These are phyloP conservation scores for Phytophthora cactorum DNA, from an alignment of 352 stramenopile genomes.

Conservation along the genomic window DNA sequence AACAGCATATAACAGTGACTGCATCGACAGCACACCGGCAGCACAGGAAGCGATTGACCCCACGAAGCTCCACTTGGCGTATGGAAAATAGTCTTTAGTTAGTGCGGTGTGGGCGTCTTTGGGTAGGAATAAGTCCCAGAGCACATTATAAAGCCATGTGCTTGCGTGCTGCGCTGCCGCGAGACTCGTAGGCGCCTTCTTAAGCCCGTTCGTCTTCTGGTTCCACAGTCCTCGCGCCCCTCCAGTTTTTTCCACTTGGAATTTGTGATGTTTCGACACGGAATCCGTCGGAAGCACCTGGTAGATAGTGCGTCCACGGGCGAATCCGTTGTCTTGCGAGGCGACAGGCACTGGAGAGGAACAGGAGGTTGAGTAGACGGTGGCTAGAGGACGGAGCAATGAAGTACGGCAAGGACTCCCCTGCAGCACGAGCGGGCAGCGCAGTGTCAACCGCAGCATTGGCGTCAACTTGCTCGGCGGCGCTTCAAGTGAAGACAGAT, in stretches of 20 bases:
- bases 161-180: conserved; percentile 33
- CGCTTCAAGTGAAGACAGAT: conserved; percentile 19
- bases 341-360: conserved; percentile 11
- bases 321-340: conserved; percentile 39
- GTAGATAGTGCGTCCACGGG: conserved; percentile 36
- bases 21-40: conserved; percentile 93
- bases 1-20: conserved; percentile 94
- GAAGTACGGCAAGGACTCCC: not conserved
- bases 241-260: conserved; percentile 26
- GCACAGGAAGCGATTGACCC: conserved; percentile 83
- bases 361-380: conserved; percentile 14
- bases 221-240: conserved; percentile 15
- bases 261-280: conserved; percentile 8
- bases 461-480: not conserved
- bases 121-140: conserved; percentile 90
- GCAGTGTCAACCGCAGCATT: conserved; percentile 19
- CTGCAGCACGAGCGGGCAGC: not conserved
- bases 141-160: conserved; percentile 50
- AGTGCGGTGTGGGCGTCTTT: conserved; percentile 88
- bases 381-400: conserved; percentile 2
- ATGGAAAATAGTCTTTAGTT: conserved; percentile 87
- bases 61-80: conserved; percentile 86
- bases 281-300: conserved; percentile 9
- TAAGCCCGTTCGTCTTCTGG: conserved; percentile 1
- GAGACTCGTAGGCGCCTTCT: conserved; percentile 1